phyloP scores from a whole-genome alignment of 805 yeast genomes.

The Hanseniaspora meyeri region DNA sequence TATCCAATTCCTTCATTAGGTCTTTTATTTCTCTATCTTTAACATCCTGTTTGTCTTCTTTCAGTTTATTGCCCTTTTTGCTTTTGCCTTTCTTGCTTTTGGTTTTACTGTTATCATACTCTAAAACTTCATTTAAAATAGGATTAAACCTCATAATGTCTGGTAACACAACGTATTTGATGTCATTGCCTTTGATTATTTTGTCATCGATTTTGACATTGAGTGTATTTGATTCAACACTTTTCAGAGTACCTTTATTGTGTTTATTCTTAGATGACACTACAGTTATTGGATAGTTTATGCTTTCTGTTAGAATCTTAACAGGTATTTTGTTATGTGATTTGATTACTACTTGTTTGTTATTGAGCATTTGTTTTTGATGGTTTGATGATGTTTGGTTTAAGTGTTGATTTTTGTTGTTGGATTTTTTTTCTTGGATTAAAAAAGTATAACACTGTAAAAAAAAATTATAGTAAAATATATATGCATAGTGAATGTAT shows the following conservation, averaged over 20 bases:
- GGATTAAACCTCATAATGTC: conserved; percentile 13
- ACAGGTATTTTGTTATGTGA: not conserved
- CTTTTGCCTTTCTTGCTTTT: not conserved
- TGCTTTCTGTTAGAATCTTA: conserved; percentile 2
- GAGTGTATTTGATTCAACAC: not conserved
- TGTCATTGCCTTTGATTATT: conserved; percentile 1
- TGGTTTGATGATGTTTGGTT: not conserved
- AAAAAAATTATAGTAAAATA: too few species aligned
- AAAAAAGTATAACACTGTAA: too few species aligned
- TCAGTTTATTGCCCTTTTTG: not conserved
- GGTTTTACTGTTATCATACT: not conserved
- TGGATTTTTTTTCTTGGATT: not conserved
- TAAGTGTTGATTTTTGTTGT: not conserved
- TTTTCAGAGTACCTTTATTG: not conserved
- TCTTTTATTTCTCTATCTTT: not conserved
- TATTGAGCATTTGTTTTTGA: not conserved
- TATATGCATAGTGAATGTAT: too few species aligned
- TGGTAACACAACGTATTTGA: conserved; percentile 7
- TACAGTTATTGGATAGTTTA: conserved; percentile 4
- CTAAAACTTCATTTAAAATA: not conserved
- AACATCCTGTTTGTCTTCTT: not conserved
- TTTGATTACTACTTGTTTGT: not conserved
- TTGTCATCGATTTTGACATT: not conserved
- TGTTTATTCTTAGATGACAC: not conserved
- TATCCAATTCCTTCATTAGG: not conserved